Evolutionary conservation across 1,284 basidiomycete species (phyloP).

Genomic region (Crocinoboletus sp.): DNA sequence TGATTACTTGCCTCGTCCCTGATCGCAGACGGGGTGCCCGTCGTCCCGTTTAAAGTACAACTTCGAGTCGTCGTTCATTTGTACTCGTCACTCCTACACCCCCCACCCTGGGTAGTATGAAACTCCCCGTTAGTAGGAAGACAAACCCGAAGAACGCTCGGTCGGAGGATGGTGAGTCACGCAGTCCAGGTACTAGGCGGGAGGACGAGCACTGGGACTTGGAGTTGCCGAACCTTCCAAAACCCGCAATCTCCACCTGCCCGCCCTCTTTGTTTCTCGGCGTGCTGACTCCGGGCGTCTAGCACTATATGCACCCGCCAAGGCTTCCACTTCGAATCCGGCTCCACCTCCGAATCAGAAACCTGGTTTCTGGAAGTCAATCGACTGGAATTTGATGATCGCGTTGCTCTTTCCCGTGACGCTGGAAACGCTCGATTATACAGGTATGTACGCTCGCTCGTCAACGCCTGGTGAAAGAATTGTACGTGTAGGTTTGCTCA

Average conservation of each 20-base stretch:
- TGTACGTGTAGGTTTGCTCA: background rate
- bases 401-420: slow-evolving; percentile 29
- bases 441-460: slow-evolving; percentile 28
- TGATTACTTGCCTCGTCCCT: too few relatives aligned
- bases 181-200: slow-evolving; percentile 13
- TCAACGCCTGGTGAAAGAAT: background rate
- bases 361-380: slow-evolving; percentile 23
- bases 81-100: background rate
- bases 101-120: slow-evolving; percentile 6
- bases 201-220: background rate
- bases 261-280: background rate
- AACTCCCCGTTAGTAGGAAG: slow-evolving; percentile 8
- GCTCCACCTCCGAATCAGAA: background rate
- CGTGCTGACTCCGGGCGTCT: background rate
- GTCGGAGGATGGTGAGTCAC: background rate
- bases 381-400: slow-evolving; percentile 28
- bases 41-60: background rate
- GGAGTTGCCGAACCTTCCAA: background rate
- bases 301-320: slow-evolving; percentile 1
- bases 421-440: slow-evolving; percentile 39
- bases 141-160: background rate
- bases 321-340: background rate
- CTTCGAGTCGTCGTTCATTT: background rate
- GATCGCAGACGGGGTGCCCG: background rate
- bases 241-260: background rate